Evolutionary conservation across 192 early-diverging fungal genomes (phyloP), one percentile per base, ranked within the genome.

Genomic region (Phlyctochytrium arcticum): DNA sequence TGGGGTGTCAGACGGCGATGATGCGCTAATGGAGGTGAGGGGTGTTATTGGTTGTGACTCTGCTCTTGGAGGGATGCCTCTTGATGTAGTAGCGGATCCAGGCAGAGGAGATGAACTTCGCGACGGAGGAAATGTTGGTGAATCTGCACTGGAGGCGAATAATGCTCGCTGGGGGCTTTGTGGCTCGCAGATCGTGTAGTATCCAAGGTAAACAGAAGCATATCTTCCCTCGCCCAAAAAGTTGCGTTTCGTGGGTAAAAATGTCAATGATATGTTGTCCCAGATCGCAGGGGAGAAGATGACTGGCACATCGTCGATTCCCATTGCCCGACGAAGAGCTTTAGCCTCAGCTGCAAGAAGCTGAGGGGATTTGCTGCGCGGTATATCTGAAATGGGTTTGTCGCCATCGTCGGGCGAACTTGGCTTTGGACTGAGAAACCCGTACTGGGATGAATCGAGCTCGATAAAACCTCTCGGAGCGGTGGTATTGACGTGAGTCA

Each of bases 221-320:
- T 79, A 79, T 3, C 76, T 42, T 2, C 81, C 81, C 36, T 83
- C 66, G 7, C 81, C 81, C 4, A 83, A 65, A 64, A 76, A 80
- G 55, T 83, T 80, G 42, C 70, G 76, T 15, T 23, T 33, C n/a
- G 75, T 71, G 12, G 81, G 81, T 10, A 83, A 62, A 54, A 77
- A 83, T 2, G 58, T 67, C 0, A 83, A 50, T 26, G 69, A 60
- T 36, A 77, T 69, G 50, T 63, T 72, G 42, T 74, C 69, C 27
- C 51, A 68, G 21, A 48, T 42, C 10, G 57, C 50, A 35, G 65
- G 60, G 10, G 60, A 53, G 19, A 39, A 65, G 30, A 60, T 65
- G 48, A 54, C 55, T 34, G 4, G 8, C 27, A 9, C n/a, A 1
- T 30, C 24, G 17, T 42, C 31, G n/a, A n/a, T n/a, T n/a, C n/a